Base-by-base conservation (phyloP, 352 stramenopile species). In the Phytophthora ramorum region DNA sequence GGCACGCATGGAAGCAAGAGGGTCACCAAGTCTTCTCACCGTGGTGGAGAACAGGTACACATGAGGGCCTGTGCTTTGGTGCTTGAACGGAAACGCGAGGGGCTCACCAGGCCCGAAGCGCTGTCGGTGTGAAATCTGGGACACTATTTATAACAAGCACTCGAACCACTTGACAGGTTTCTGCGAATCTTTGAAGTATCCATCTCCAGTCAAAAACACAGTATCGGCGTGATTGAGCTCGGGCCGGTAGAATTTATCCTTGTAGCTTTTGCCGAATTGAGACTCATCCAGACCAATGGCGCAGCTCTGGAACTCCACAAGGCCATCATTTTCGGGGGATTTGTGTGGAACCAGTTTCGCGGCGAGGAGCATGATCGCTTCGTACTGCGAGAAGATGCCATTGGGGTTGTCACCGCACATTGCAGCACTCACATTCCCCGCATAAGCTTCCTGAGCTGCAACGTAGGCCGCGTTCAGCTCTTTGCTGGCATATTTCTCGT, bases 291-390 rank as follows among this genome's bases (percentile, higher is more conserved):
- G 52, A 16, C 66, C 69, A 7, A 60, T 58, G 17, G 43, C 20
- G 28, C 82, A 91, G 59, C 78, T 89, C 9, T 76, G 50, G 40
- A 71, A 87, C 54, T 87, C 79, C 16, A 89, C 69, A 4, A 74
- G 43, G 1, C 44, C 69, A 41, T 87, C 78, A 40, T 79, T 78
- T 40, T 66, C n/a, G 0, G 40, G 45, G 4, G 69, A 78, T 22
- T 72, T 66, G 63, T 84, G 69, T 2, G 46, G 54, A 1, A 72
- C 34, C n/a, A 78, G 7, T 16, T 46, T 30, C 6, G 61, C 63
- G 4, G 52, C 14, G 1, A 77, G n/a, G 19, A 63, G 13, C 46
- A 76, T 67, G 7, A 71, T 22, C 1, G 45, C 0, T 52, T 77
- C 26, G 22, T 83, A 76, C 12, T 8, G 5, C 0, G 76, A 84